Evolutionary conservation across 305 asterid species (phyloP).

Genomic region (Coffea humblotiana): DNA sequence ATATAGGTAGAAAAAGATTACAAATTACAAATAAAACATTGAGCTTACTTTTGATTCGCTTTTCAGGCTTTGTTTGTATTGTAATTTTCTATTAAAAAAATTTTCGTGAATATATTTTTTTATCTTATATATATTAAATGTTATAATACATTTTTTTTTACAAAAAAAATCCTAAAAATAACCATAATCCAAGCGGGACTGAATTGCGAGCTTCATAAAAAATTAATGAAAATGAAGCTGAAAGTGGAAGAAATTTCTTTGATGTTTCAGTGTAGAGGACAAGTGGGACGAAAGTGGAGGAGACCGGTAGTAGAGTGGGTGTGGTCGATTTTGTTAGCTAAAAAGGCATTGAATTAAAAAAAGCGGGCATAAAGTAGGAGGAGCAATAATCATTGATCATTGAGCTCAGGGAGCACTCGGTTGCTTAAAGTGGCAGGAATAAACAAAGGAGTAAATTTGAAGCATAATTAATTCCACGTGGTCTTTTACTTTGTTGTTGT

Average conservation of each 20-base stretch:
- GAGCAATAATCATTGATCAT: not conserved
- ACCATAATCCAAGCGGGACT: too few species aligned
- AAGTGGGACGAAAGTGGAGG: not conserved
- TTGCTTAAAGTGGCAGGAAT: not conserved
- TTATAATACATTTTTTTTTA: too few species aligned
- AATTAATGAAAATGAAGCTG: not conserved
- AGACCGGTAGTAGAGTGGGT: not conserved
- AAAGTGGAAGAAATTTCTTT: not conserved
- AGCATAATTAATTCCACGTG: slow-evolving; percentile 5
- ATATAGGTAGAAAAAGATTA: too few species aligned
- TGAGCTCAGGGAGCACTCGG: not conserved
- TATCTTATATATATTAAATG: too few species aligned
- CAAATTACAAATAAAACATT: too few species aligned
- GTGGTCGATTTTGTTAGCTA: not conserved
- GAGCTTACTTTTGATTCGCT: too few species aligned
- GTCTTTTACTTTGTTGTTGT: too few species aligned
- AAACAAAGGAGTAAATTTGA: not conserved
- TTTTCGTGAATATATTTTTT: too few species aligned
- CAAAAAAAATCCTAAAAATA: too few species aligned
- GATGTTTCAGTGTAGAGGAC: not conserved
- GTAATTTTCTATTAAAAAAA: too few species aligned
- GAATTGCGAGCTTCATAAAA: not conserved
- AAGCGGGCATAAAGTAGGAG: not conserved
- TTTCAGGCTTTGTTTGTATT: too few species aligned
- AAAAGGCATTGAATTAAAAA: not conserved